Conservation (phyloP, 2,329 filamentous ascomycete genomes). For the Penicillium janthinellum region DNA sequence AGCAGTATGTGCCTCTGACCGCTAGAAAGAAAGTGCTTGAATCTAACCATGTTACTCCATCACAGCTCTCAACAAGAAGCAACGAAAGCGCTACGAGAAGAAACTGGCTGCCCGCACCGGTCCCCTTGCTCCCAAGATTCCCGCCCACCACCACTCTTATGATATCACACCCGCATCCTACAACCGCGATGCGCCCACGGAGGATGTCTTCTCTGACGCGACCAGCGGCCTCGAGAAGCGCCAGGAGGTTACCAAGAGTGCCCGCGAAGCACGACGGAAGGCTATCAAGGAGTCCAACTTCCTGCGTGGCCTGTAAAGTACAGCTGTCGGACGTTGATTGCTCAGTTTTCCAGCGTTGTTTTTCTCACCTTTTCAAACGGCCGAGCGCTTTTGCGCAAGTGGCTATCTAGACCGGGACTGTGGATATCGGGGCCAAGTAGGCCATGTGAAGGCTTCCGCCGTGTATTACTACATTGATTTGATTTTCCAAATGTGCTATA, state of each 20-base stretch:
- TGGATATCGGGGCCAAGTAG: slow-evolving; percentile 20
- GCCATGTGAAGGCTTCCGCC: slow-evolving; percentile 10
- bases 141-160: slow-evolving; percentile 48
- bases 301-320: slow-evolving; percentile 47
- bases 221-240: slow-evolving; percentile 41
- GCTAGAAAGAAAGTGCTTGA: neutral
- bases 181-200: slow-evolving; percentile 29
- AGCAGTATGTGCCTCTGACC: slow-evolving; percentile 37
- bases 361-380: slow-evolving; percentile 2
- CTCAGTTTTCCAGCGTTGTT: neutral
- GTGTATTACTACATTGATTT: slow-evolving; percentile 38
- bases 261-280: slow-evolving; percentile 49
- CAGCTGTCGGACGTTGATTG: neutral
- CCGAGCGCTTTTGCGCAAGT: slow-evolving; percentile 9
- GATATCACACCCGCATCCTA: slow-evolving; percentile 47
- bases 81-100: slow-evolving; percentile 50
- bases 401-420: slow-evolving; percentile 10
- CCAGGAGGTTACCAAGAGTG: slow-evolving; percentile 47
- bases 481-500: slow-evolving; percentile 30
- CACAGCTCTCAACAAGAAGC: slow-evolving; percentile 50
- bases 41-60: slow-evolving; percentile 2
- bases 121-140: slow-evolving; percentile 44
- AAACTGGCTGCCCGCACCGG: slow-evolving; percentile 47
- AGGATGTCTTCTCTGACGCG: slow-evolving; percentile 36
- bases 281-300: slow-evolving; percentile 52